Percentiles rank a stretch among this genome's conserved stretches.
phyloP scores from a whole-genome alignment of 192 early-diverging fungal genomes.

The Chytriomyces sp. region DNA sequence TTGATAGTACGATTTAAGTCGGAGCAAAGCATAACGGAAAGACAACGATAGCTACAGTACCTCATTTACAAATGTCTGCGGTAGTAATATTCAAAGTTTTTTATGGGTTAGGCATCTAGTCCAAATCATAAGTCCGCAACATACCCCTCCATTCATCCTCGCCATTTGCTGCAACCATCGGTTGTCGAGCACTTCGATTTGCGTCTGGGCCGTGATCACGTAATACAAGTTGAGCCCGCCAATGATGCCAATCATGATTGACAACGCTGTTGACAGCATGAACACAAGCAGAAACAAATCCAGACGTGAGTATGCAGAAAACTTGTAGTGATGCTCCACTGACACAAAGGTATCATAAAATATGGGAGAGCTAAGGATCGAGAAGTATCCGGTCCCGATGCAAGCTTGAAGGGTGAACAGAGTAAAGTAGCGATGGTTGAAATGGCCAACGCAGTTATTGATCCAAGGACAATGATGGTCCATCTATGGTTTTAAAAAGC shows the following conservation, averaged over 20 bases:
- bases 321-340: background rate
- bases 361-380: conserved; percentile 4
- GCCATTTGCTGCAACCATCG: conserved; percentile 22
- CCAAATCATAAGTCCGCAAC: too few relatives aligned
- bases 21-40: background rate
- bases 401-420: conserved; percentile 49
- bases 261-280: conserved; percentile 33
- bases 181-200: conserved; percentile 49
- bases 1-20: background rate
- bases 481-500: too few relatives aligned
- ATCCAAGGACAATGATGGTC: conserved; percentile 50
- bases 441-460: conserved; percentile 52
- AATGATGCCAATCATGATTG: conserved; percentile 39
- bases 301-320: background rate
- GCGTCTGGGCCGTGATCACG: conserved; percentile 51
- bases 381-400: conserved; percentile 30
- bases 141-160: conserved; percentile 40
- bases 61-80: conserved; percentile 36
- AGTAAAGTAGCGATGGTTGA: conserved; percentile 60
- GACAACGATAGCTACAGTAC: background rate
- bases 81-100: background rate
- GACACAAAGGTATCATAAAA: conserved; percentile 18
- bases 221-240: conserved; percentile 47
- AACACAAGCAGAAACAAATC: conserved; percentile 38
- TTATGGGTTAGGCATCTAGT: background rate